phyloP scores from a whole-genome alignment of 2,329 filamentous ascomycete species.

The Diaporthe sp. region DNA sequence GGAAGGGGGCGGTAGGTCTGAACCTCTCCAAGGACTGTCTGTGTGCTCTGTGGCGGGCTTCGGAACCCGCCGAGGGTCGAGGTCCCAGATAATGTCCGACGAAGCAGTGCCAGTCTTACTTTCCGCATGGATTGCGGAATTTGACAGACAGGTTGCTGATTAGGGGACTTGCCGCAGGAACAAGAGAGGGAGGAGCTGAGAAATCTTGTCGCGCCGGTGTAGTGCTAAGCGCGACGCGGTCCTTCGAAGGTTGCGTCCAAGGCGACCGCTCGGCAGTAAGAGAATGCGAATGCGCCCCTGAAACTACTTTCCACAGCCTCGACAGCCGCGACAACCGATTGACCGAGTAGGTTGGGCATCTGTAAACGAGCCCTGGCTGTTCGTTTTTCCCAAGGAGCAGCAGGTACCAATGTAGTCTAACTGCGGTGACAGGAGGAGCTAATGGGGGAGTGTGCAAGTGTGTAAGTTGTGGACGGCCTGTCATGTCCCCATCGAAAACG shows the following conservation, averaged over 20 bases:
- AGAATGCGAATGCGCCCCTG: conserved; percentile 13
- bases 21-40: background rate
- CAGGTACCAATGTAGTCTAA: background rate
- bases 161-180: background rate
- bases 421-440: background rate
- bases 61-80: conserved; percentile 28
- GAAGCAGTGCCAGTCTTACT: conserved; percentile 18
- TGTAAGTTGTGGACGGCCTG: background rate
- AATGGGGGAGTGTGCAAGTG: background rate
- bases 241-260: background rate
- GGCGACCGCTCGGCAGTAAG: background rate
- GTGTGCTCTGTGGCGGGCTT: conserved; percentile 20
- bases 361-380: background rate
- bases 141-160: background rate
- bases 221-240: conserved; percentile 21
- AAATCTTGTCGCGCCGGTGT: background rate
- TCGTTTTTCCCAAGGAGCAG: background rate
- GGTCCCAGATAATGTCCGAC: conserved; percentile 9
- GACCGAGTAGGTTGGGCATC: background rate
- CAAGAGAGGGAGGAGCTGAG: background rate
- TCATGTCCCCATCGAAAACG: conserved; percentile 29
- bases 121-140: conserved; percentile 6
- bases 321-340: conserved; percentile 21
- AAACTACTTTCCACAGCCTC: background rate
- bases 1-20: conserved; percentile 16